A percentile compares a stretch with the other conserved stretches of the same genome.
These are phyloP conservation scores for Gynostemma pentaphyllum DNA, from an alignment of 306 rosid genomes.

Conservation along the genomic window DNA sequence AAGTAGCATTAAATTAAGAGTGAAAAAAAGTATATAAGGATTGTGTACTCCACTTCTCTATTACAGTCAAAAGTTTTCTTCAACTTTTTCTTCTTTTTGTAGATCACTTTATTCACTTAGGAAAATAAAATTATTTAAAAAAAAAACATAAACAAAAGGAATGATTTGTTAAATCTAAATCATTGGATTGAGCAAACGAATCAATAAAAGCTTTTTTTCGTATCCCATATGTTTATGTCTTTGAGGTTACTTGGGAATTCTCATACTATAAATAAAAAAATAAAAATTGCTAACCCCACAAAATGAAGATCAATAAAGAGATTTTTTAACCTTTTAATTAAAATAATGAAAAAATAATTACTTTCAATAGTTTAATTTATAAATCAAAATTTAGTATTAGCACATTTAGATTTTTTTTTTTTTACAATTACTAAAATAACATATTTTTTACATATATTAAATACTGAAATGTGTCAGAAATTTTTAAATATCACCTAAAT, in stretches of 20 bases:
- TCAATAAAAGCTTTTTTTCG: slow-evolving; percentile 27
- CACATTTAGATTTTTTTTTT: no score
- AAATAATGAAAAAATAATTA: not conserved
- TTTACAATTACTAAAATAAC: no score
- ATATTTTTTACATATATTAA: no score
- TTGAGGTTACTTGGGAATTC: not conserved
- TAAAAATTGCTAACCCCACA: no score
- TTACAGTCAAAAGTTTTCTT: slow-evolving; percentile 43
- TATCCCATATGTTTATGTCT: slow-evolving; percentile 26
- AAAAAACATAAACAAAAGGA: not conserved
- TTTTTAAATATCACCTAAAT: no score
- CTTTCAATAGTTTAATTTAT: not conserved
- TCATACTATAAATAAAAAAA: not conserved
- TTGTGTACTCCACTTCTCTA: slow-evolving; percentile 15
- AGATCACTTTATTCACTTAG: slow-evolving; percentile 6
- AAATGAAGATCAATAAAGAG: not conserved
- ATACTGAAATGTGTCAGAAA: no score
- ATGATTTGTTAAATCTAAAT: slow-evolving; percentile 29
- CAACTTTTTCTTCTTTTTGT: slow-evolving; percentile 30
- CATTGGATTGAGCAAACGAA: slow-evolving; percentile 41
- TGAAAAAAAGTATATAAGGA: slow-evolving; percentile 24
- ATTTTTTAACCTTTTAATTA: not conserved
- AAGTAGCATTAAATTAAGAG: slow-evolving; percentile 25
- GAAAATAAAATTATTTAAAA: not conserved
- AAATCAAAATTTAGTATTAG: not conserved